phyloP scores from a whole-genome alignment of 2,329 filamentous ascomycete species.

The Fonsecaea monophora region DNA sequence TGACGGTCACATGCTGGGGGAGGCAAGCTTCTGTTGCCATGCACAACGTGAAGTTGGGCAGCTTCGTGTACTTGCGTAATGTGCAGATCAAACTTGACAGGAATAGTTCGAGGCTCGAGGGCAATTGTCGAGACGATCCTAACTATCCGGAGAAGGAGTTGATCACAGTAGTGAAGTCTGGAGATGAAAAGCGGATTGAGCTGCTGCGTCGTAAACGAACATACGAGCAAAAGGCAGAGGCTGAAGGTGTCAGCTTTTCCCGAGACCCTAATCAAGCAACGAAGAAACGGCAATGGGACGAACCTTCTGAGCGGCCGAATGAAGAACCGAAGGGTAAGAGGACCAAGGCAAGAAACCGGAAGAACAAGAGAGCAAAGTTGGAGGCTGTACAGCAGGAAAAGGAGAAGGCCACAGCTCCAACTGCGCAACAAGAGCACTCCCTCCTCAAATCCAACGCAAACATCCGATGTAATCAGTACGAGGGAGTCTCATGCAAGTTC shows the following conservation, averaged over 20 bases:
- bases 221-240: conserved; percentile 56
- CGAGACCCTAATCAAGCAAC: conserved; percentile 28
- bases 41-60: conserved; percentile 61
- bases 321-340: conserved; percentile 40
- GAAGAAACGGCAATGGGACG: conserved; percentile 40
- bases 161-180: conserved; percentile 59
- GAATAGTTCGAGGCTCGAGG: conserved; percentile 69
- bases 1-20: conserved; percentile 75
- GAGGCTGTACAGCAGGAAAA: conserved; percentile 6
- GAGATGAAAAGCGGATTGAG: conserved; percentile 54
- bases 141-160: conserved; percentile 61
- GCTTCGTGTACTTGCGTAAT: conserved; percentile 72
- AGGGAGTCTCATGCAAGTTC: conserved; percentile 46
- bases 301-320: conserved; percentile 38
- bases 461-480: conserved; percentile 58
- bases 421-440: conserved; percentile 6
- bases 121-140: conserved; percentile 70
- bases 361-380: conserved; percentile 42
- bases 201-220: conserved; percentile 68
- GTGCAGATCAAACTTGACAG: conserved; percentile 69
- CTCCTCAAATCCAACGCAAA: conserved; percentile 19
- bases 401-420: background rate
- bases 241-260: conserved; percentile 41
- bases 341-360: conserved; percentile 30
- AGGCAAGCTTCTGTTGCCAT: conserved; percentile 69